These are phyloP conservation scores for Crassisporium funariophilum DNA, from an alignment of 768 basidiomycete species.

Conservation along the genomic window DNA sequence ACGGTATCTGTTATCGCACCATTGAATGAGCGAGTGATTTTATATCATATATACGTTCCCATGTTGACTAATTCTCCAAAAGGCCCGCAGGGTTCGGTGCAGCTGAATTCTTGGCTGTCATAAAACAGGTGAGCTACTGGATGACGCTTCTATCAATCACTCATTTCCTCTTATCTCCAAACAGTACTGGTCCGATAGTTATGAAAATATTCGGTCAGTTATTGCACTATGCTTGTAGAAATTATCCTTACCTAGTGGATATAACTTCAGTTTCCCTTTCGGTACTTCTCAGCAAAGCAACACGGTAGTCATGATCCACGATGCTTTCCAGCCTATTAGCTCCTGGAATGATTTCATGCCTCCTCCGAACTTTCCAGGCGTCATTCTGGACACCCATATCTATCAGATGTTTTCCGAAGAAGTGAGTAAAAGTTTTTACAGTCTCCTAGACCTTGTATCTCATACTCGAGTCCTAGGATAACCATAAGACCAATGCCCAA, in stretches of 20 bases:
- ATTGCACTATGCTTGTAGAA: too few species aligned
- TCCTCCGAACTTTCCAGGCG: constrained; percentile 56
- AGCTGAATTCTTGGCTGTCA: constrained; percentile 47
- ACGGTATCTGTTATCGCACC: constrained; percentile 73
- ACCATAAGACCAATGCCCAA: constrained; percentile 46
- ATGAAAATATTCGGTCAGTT: constrained; percentile 66
- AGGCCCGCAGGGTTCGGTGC: constrained; percentile 78
- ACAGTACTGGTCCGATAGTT: constrained; percentile 79
- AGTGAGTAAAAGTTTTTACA: constrained; percentile 51
- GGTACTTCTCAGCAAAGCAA: constrained; percentile 51
- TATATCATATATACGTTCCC: not conserved
- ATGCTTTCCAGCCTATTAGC: constrained; percentile 76
- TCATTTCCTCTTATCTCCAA: too few species aligned
- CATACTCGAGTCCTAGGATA: constrained; percentile 37
- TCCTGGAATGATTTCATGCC: constrained; percentile 70
- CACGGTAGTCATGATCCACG: constrained; percentile 68
- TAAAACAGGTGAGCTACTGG: constrained; percentile 43
- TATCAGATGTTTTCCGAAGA: constrained; percentile 72
- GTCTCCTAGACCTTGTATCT: not conserved
- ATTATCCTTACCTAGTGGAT: not conserved
- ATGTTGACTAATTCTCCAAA: constrained; percentile 4
- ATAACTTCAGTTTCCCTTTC: constrained; percentile 7
- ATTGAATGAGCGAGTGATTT: constrained; percentile 66
- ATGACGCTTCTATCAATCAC: too few species aligned
- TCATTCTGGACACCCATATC: constrained; percentile 79